These are phyloP conservation scores for Neopestalotiopsis sp. DNA, from an alignment of 2,329 filamentous ascomycete species.

Conservation along the genomic window DNA sequence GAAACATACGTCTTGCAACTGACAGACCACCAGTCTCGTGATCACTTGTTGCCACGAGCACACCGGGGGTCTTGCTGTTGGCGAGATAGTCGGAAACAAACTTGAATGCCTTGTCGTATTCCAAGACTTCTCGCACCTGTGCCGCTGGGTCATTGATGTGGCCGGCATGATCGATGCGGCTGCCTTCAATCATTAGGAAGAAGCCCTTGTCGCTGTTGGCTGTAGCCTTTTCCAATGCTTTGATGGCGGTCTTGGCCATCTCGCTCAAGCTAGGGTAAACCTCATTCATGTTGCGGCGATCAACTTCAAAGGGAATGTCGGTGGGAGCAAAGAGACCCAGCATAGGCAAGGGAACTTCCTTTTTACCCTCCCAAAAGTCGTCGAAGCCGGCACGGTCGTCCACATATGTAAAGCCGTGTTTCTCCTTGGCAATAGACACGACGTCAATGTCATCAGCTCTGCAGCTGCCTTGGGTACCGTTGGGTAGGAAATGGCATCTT, in stretches of 20 bases:
- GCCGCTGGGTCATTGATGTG: slow-evolving; percentile 84
- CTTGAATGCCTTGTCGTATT: slow-evolving; percentile 87
- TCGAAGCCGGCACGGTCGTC: slow-evolving; percentile 78
- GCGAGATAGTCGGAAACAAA: slow-evolving; percentile 86
- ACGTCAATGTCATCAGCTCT: slow-evolving; percentile 80
- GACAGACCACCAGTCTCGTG: slow-evolving; percentile 94
- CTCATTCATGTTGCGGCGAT: slow-evolving; percentile 79
- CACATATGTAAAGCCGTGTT: slow-evolving; percentile 81
- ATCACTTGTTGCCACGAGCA: slow-evolving; percentile 90
- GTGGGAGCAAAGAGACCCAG: slow-evolving; percentile 82
- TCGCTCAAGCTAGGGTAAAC: slow-evolving; percentile 88
- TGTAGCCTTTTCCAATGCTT: slow-evolving; percentile 80
- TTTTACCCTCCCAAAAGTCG: slow-evolving; percentile 68
- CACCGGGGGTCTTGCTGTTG: slow-evolving; percentile 72
- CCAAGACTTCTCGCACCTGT: slow-evolving; percentile 91
- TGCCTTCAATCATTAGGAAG: slow-evolving; percentile 98
- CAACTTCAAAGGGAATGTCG: slow-evolving; percentile 93
- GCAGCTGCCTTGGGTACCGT: slow-evolving; percentile 81
- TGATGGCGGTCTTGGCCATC: slow-evolving; percentile 85
- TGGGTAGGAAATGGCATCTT: slow-evolving; percentile 90
- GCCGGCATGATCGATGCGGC: slow-evolving; percentile 93
- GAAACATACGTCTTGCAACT: slow-evolving; percentile 72
- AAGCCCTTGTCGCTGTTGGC: slow-evolving; percentile 87
- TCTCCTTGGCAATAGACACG: slow-evolving; percentile 72
- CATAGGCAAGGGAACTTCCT: slow-evolving; percentile 74